Evolutionary conservation across 1,284 basidiomycete species (phyloP).

Genomic region (Prillingera fragicola): DNA sequence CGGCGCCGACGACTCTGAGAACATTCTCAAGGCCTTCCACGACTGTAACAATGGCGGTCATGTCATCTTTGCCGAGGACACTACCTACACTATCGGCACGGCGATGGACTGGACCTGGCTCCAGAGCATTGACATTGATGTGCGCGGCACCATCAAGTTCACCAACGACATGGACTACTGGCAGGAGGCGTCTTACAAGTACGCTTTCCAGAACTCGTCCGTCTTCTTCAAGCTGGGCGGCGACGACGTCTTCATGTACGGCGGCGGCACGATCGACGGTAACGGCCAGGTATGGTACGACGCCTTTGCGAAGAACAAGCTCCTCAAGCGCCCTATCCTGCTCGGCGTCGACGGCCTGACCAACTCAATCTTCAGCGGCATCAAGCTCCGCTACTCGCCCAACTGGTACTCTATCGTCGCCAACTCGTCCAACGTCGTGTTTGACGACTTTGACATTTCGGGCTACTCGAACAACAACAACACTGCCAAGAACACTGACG

Average conservation of each 20-base stretch:
- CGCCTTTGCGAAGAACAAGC: constrained; percentile 43
- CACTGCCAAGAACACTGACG: constrained; percentile 54
- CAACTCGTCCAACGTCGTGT: constrained; percentile 55
- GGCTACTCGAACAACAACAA: constrained; percentile 27
- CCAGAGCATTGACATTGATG: neutral
- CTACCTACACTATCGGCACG: constrained; percentile 1
- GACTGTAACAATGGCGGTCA: constrained; percentile 1
- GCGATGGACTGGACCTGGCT: constrained; percentile 3
- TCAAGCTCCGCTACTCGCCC: constrained; percentile 14
- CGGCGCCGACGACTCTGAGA: neutral
- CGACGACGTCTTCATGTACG: constrained; percentile 55
- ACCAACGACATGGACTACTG: constrained; percentile 5
- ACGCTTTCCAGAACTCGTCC: constrained; percentile 5
- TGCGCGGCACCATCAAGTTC: constrained; percentile 10
- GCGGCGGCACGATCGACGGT: constrained; percentile 24
- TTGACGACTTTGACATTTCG: constrained; percentile 47
- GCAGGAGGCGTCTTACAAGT: neutral
- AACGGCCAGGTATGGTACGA: constrained; percentile 55
- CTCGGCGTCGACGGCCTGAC: constrained; percentile 13
- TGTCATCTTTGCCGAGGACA: constrained; percentile 1
- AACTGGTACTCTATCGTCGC: constrained; percentile 47
- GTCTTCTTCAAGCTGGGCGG: constrained; percentile 41
- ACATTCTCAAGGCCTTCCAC: neutral
- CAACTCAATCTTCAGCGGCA: neutral
- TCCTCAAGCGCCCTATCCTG: constrained; percentile 10